phyloP scores from a whole-genome alignment of 352 stramenopile genomes.

The Phytophthora meadii region DNA sequence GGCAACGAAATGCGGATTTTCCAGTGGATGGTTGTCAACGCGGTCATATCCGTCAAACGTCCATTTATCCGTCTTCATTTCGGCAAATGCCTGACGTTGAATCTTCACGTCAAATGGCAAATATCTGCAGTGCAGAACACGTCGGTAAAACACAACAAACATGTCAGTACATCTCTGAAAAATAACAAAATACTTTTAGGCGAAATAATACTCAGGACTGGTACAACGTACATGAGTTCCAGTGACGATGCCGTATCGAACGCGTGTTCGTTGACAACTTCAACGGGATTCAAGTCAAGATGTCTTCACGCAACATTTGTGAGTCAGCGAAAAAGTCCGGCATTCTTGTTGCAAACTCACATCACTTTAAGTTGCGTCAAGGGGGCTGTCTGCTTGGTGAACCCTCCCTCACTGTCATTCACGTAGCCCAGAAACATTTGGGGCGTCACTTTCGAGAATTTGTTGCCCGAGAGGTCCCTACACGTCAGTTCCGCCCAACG shows the following conservation, averaged over 20 bases:
- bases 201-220: background rate
- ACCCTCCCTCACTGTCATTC: slow-evolving; percentile 60
- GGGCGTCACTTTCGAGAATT: slow-evolving; percentile 64
- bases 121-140: slow-evolving; percentile 40
- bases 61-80: slow-evolving; percentile 78
- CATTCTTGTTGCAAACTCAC: slow-evolving; percentile 38
- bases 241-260: slow-evolving; percentile 59
- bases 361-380: slow-evolving; percentile 77
- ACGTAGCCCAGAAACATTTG: slow-evolving; percentile 74
- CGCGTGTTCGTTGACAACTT: slow-evolving; percentile 78
- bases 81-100: slow-evolving; percentile 72
- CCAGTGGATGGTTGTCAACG: slow-evolving; percentile 52
- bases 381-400: slow-evolving; percentile 45
- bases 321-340: slow-evolving; percentile 4
- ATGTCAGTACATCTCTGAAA: slow-evolving; percentile 1
- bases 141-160: slow-evolving; percentile 5
- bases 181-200: background rate
- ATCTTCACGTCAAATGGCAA: slow-evolving; percentile 80
- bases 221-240: slow-evolving; percentile 64
- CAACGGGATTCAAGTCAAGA: slow-evolving; percentile 77
- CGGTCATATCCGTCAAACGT: slow-evolving; percentile 72
- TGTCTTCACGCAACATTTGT: slow-evolving; percentile 41
- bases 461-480: slow-evolving; percentile 78
- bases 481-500: slow-evolving; percentile 3
- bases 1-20: slow-evolving; percentile 73